phyloP scores from a whole-genome alignment of 1,284 basidiomycete species.

The Bondarzewia mesenterica region DNA sequence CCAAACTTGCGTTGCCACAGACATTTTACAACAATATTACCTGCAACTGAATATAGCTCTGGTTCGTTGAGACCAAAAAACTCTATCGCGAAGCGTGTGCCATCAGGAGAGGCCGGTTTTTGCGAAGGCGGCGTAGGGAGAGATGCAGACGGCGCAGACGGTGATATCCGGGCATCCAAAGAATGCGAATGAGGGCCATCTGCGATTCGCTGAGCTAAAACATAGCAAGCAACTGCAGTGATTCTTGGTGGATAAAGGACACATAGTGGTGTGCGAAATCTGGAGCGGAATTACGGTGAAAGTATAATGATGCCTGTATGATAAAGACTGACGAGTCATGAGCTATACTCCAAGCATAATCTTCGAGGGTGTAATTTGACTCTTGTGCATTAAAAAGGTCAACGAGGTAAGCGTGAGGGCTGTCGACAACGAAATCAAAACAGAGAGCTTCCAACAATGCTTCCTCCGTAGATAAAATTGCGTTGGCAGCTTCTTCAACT shows the following conservation, averaged over 20 bases:
- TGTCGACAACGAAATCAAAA: constrained; percentile 84
- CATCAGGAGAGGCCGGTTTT: constrained; percentile 62
- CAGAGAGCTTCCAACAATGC: constrained; percentile 81
- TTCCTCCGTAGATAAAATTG: constrained; percentile 78
- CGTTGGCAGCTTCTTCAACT: constrained; percentile 64
- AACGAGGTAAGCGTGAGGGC: constrained; percentile 71
- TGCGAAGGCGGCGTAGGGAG: constrained; percentile 70
- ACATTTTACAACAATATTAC: constrained; percentile 31
- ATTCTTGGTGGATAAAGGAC: constrained; percentile 58
- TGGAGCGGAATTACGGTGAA: constrained; percentile 19
- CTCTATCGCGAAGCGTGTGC: constrained; percentile 56
- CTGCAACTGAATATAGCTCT: constrained; percentile 51
- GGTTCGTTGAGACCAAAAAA: constrained; percentile 53
- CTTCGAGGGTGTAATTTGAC: constrained; percentile 42
- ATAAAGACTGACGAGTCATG: constrained; percentile 67
- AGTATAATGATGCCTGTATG: constrained; percentile 1
- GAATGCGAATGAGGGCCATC: constrained; percentile 68
- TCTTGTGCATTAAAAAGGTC: constrained; percentile 53
- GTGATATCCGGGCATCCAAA: constrained; percentile 61
- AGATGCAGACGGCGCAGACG: constrained; percentile 51
- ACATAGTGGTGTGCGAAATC: constrained; percentile 71
- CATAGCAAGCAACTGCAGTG: constrained; percentile 65
- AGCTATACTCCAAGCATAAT: constrained; percentile 75
- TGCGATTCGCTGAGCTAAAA: constrained; percentile 60
- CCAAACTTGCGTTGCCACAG: background rate